phyloP scores from a whole-genome alignment of 2,329 filamentous ascomycete genomes.

The Lasiodiplodia hormozganensis region DNA sequence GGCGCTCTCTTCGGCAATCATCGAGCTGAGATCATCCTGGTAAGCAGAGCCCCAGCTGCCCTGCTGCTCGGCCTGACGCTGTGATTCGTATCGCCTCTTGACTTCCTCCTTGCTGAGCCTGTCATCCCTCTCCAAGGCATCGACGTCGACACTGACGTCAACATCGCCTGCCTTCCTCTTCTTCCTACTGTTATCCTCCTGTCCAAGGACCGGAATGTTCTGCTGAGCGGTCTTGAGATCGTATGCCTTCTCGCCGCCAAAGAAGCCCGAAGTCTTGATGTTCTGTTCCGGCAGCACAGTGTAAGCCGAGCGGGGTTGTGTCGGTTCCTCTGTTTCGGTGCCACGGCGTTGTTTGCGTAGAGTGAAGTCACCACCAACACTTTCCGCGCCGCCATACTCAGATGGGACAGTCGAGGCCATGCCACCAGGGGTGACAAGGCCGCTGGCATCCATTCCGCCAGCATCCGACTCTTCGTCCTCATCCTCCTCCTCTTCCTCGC shows the following conservation, averaged over 20 bases:
- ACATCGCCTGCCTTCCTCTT: conserved; percentile 94
- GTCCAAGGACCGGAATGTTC: conserved; percentile 75
- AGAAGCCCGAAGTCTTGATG: conserved; percentile 88
- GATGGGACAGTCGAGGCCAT: conserved; percentile 81
- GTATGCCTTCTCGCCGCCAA: conserved; percentile 92
- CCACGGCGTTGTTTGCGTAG: conserved; percentile 86
- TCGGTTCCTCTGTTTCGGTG: conserved; percentile 85
- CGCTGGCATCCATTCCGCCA: conserved; percentile 63
- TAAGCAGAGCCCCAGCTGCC: conserved; percentile 74
- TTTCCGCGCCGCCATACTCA: conserved; percentile 77
- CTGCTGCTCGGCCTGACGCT: conserved; percentile 66
- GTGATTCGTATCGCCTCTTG: conserved; percentile 77
- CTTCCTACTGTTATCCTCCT: conserved; percentile 77
- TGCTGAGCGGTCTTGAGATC: conserved; percentile 72
- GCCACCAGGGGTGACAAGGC: conserved; percentile 81
- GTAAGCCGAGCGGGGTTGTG: conserved; percentile 78
- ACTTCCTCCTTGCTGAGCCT: conserved; percentile 86
- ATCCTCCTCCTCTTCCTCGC: conserved; percentile 73
- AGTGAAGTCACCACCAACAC: conserved; percentile 85
- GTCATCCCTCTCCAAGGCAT: conserved; percentile 75
- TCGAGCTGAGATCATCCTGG: conserved; percentile 90
- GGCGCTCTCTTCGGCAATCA: conserved; percentile 92
- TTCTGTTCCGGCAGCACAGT: conserved; percentile 89
- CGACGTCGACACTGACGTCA: conserved; percentile 88
- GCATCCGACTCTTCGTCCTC: conserved; percentile 70